Evolutionary conservation across 148 eudicot genomes (phyloP), one percentile per base, ranked within the genome.

Genomic region (Nepenthes mirabilis): DNA sequence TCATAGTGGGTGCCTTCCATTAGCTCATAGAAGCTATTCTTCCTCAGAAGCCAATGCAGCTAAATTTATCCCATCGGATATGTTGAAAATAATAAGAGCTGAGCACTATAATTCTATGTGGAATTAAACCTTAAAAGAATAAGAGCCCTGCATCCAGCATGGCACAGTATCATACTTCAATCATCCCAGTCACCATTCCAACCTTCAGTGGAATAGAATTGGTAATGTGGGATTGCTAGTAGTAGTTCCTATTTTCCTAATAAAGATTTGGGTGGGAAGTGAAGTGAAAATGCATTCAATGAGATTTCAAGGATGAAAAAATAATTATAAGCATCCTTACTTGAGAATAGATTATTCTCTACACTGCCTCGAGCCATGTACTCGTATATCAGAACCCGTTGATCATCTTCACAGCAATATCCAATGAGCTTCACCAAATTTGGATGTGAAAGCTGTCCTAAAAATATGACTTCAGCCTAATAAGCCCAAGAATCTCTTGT

Each of bases 361-460:
- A 90, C 95, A 55, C 97, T 90, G 37, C 97, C 95, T 5, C 86
- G 78, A 36, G 90, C 60, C 97, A 86, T 82, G 68, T 83, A 90
- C 79, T 90, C 97, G 49, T 90, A 90, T 50, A 90, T 72, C 35
- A 90, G 64, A 49, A 90, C 86, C 14, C 90, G 80, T 34, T 90
- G 86, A 33, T 90, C 86, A 64, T 80, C 86, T 70, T 90, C 97
- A 56, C 97, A 90, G 65, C 97, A 83, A 66, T 90, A 90, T 62
- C 97, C 95, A 48, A 90, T 72, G 59, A 90, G 68, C 74, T 86
- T 90, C 68, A 90, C 95, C 68, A 90, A 73, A 80, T 90, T 86
- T 43, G 91, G 88, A 77, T 90, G 97, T 11, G 95, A 90, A 56
- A 90, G 91, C 66, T 86, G 97, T 62, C 97, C 95, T 62, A 90